Percentiles rank a stretch among this genome's conserved stretches.
Conservation (phyloP, 2,329 filamentous ascomycete species). For the Neonectria sp. region DNA sequence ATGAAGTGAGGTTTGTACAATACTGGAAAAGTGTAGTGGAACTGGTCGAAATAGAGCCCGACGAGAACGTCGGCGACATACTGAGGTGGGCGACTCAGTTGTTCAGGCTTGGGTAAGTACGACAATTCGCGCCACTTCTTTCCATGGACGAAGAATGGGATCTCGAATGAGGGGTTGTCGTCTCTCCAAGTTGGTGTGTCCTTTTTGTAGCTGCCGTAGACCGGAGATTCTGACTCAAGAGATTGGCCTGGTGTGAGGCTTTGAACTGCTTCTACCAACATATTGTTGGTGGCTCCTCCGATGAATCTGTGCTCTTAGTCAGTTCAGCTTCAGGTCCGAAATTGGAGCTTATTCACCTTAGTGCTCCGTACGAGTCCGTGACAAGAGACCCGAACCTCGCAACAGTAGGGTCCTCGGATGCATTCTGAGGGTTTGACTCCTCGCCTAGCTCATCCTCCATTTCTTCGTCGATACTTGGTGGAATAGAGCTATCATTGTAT, state of each 20-base stretch:
- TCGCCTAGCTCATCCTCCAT: conserved; percentile 14
- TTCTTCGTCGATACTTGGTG: background rate
- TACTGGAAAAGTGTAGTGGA: conserved; percentile 49
- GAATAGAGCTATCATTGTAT: background rate
- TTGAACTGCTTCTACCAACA: conserved; percentile 48
- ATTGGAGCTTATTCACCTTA: conserved; percentile 32
- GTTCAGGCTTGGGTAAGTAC: conserved; percentile 44
- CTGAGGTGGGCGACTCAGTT: conserved; percentile 45
- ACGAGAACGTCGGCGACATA: conserved; percentile 48
- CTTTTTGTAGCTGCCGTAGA: background rate
- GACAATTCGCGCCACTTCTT: conserved; percentile 47
- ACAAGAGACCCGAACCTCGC: conserved; percentile 41
- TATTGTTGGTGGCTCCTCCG: conserved; percentile 44
- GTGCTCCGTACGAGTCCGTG: conserved; percentile 46
- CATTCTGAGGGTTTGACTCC: conserved; percentile 10
- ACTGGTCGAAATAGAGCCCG: conserved; percentile 48
- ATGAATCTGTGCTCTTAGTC: conserved; percentile 31
- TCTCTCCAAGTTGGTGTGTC: background rate
- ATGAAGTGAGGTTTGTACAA: conserved; percentile 48
- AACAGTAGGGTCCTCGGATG: conserved; percentile 1
- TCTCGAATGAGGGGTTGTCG: conserved; percentile 33
- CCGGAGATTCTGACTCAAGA: conserved; percentile 22
- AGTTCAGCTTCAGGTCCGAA: background rate
- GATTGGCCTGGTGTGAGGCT: conserved; percentile 34
- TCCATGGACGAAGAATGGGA: conserved; percentile 48